Evolutionary conservation across 2,329 filamentous ascomycete species (phyloP).

Genomic region (Arthrobotrys sinensis): DNA sequence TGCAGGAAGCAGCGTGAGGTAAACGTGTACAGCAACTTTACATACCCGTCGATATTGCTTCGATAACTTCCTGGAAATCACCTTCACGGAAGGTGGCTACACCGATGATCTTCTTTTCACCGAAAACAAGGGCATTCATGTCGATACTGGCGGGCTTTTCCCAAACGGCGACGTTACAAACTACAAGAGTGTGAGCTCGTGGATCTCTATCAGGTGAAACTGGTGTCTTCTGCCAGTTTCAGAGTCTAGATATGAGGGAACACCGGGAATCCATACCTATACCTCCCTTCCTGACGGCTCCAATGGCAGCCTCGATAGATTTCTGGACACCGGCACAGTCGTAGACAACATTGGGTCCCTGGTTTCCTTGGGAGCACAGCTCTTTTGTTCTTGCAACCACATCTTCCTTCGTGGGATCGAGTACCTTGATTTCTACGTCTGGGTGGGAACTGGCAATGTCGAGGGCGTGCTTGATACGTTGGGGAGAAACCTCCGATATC

Average conservation of each 20-base stretch:
- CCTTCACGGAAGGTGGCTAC: conserved; percentile 51
- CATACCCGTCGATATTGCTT: conserved; percentile 55
- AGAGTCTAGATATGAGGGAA: not conserved
- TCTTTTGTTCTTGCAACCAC: conserved; percentile 47
- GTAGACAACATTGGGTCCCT: conserved; percentile 50
- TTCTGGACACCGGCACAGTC: conserved; percentile 56
- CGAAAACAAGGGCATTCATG: conserved; percentile 52
- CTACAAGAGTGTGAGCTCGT: conserved; percentile 13
- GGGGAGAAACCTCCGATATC: conserved; percentile 72
- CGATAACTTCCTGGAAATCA: conserved; percentile 58
- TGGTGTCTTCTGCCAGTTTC: not conserved
- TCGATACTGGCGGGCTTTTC: conserved; percentile 51
- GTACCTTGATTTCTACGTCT: conserved; percentile 43
- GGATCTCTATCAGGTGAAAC: not conserved
- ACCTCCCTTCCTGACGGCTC: conserved; percentile 48
- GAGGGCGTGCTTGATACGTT: conserved; percentile 51
- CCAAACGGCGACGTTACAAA: conserved; percentile 59
- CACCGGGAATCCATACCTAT: conserved; percentile 18
- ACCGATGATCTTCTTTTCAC: conserved; percentile 54
- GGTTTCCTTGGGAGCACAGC: conserved; percentile 45
- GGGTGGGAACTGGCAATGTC: conserved; percentile 45
- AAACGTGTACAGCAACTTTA: conserved; percentile 6
- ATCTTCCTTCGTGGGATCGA: conserved; percentile 45
- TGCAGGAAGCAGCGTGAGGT: conserved; percentile 37
- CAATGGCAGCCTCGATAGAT: conserved; percentile 51